These are phyloP conservation scores for Candida oleophila DNA, from an alignment of 805 yeast species.

Conservation along the genomic window DNA sequence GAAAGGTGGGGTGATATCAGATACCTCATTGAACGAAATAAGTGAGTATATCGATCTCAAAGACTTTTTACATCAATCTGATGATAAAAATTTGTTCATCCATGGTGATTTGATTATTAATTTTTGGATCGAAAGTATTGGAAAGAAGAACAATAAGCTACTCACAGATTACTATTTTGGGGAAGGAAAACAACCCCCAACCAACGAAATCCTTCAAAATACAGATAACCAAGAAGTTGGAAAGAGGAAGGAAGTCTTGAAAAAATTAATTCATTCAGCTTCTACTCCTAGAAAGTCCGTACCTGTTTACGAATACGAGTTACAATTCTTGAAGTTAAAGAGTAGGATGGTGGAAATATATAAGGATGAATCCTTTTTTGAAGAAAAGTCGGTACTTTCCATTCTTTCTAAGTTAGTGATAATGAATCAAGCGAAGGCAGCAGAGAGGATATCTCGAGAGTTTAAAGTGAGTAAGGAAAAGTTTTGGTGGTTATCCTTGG, in stretches of 20 bases:
- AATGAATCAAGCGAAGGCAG: conserved; percentile 39
- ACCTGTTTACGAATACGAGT: conserved; percentile 26
- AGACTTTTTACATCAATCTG: conserved; percentile 29
- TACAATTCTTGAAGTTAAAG: conserved; percentile 30
- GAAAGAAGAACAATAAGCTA: conserved; percentile 18
- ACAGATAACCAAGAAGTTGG: background rate
- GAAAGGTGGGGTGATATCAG: conserved; percentile 19
- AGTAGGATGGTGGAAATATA: conserved; percentile 33
- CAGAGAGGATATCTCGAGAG: conserved; percentile 28
- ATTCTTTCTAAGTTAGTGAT: conserved; percentile 27
- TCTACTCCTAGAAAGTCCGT: conserved; percentile 17
- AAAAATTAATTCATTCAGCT: conserved; percentile 18
- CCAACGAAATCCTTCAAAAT: background rate
- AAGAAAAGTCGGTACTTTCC: conserved; percentile 22
- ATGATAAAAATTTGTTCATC: conserved; percentile 24
- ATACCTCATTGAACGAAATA: conserved; percentile 26
- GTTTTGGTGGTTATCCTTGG: conserved; percentile 34
- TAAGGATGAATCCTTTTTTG: conserved; percentile 25
- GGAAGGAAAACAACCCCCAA: conserved; percentile 21
- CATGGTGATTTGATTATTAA: conserved; percentile 39
- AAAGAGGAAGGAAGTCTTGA: conserved; percentile 9
- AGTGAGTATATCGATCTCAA: conserved; percentile 8
- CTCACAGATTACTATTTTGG: conserved; percentile 30
- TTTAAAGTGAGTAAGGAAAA: conserved; percentile 29
- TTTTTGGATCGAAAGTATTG: conserved; percentile 35